These are phyloP conservation scores for Penicillium arizonense DNA, from an alignment of 495 filamentous ascomycete genomes.

Conservation along the genomic window DNA sequence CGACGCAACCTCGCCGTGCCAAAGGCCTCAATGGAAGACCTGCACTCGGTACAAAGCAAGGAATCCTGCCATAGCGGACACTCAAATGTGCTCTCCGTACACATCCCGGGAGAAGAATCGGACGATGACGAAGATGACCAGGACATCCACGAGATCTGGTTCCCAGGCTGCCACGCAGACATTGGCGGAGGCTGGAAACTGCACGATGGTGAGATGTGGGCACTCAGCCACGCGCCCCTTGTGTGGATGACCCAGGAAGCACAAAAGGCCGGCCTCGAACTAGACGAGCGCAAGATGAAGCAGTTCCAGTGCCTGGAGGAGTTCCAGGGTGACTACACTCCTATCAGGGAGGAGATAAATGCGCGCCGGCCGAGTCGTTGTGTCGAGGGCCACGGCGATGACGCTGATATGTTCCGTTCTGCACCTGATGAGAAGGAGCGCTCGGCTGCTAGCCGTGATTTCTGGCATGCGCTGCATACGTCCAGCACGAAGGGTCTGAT, in stretches of 20 bases:
- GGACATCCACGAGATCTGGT: slow-evolving; percentile 84
- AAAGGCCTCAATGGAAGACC: slow-evolving; percentile 32
- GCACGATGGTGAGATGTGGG: slow-evolving; percentile 48
- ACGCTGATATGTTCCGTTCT: slow-evolving; percentile 15
- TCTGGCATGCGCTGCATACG: slow-evolving; percentile 56
- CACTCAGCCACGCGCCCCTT: slow-evolving; percentile 72
- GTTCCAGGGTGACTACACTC: slow-evolving; percentile 40
- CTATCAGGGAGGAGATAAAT: slow-evolving; percentile 42
- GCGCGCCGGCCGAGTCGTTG: slow-evolving; percentile 26
- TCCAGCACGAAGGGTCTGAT: slow-evolving; percentile 61
- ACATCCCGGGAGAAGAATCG: slow-evolving; percentile 45
- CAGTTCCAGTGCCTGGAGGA: slow-evolving; percentile 62
- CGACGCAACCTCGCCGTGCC: slow-evolving; percentile 31
- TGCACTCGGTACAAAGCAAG: slow-evolving; percentile 27
- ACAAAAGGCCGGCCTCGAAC: slow-evolving; percentile 66
- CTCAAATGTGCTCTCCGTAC: slow-evolving; percentile 37
- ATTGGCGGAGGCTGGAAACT: slow-evolving; percentile 83
- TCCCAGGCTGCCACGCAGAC: slow-evolving; percentile 78
- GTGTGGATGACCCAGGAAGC: slow-evolving; percentile 87
- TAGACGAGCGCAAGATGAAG: slow-evolving; percentile 66
- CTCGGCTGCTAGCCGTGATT: slow-evolving; percentile 35
- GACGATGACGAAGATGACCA: slow-evolving; percentile 62
- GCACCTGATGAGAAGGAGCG: slow-evolving; percentile 27
- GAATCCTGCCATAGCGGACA: slow-evolving; percentile 25
- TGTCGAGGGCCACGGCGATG: slow-evolving; percentile 19